Conservation (phyloP, 352 stramenopile species). For the Pythium periplocum region DNA sequence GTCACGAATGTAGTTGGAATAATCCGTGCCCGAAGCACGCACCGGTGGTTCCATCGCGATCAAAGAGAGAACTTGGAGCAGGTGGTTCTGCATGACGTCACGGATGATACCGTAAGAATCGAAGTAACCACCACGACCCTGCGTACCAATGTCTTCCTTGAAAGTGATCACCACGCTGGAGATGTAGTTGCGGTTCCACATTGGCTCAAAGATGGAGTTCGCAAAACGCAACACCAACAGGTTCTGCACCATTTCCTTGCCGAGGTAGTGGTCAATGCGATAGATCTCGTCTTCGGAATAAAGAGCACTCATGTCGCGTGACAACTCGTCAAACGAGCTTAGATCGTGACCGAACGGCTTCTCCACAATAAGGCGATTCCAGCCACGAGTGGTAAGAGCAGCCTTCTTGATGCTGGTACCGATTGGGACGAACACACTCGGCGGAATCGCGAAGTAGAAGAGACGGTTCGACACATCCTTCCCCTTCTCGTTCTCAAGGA, state of each 20-base stretch:
- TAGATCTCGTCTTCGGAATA: constrained; percentile 91
- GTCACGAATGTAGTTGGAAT: constrained; percentile 92
- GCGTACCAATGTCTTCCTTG: constrained; percentile 96
- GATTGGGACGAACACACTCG: constrained; percentile 94
- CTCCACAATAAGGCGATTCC: constrained; percentile 96
- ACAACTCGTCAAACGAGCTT: constrained; percentile 89
- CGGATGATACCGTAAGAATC: constrained; percentile 98
- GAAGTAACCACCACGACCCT: constrained; percentile 96
- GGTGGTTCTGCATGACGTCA: constrained; percentile 99
- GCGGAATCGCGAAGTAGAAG: constrained; percentile 97
- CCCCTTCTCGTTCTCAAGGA: constrained; percentile 47
- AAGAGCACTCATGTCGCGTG: constrained; percentile 79
- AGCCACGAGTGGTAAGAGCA: constrained; percentile 86
- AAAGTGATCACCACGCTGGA: constrained; percentile 96
- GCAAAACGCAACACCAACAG: constrained; percentile 94
- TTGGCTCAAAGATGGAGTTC: constrained; percentile 96
- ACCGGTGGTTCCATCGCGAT: constrained; percentile 95
- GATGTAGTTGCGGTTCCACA: constrained; percentile 97
- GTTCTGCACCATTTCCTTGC: constrained; percentile 99
- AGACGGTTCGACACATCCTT: constrained; percentile 68
- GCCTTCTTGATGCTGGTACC: constrained; percentile 90
- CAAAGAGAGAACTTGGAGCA: constrained; percentile 97
- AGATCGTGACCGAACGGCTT: constrained; percentile 98
- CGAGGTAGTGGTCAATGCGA: constrained; percentile 96
- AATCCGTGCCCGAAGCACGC: constrained; percentile 80